Evolutionary conservation across 306 rosid species (phyloP).

Genomic region (Prunus padus): DNA sequence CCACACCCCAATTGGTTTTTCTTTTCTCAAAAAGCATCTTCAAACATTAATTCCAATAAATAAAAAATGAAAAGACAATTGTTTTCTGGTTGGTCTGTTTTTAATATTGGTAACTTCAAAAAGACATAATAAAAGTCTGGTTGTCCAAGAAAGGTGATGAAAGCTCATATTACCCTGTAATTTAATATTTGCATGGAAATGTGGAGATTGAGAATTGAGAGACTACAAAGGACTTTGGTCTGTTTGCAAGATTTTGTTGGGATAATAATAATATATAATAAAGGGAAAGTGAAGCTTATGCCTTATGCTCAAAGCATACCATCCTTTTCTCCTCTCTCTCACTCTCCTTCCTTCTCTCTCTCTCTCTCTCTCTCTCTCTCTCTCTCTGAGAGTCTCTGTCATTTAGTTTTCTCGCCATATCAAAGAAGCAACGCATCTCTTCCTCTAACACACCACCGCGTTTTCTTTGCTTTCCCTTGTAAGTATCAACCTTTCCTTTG

Average conservation of each 20-base stretch:
- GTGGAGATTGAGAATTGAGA: no score
- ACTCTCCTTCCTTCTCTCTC: not conserved
- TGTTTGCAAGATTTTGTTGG: constrained; percentile 36
- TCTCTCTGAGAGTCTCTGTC: constrained; percentile 10
- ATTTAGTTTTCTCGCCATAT: constrained; percentile 40
- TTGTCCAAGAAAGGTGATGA: constrained; percentile 44
- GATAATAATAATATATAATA: constrained; percentile 21
- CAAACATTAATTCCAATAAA: constrained; percentile 40
- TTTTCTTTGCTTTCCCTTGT: constrained; percentile 60
- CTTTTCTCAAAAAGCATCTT: constrained; percentile 42
- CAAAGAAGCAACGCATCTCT: constrained; percentile 79
- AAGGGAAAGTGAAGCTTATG: constrained; percentile 49
- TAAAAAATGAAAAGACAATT: constrained; percentile 41
- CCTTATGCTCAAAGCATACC: constrained; percentile 66
- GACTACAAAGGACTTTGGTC: constrained; percentile 23
- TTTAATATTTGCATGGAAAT: constrained; percentile 57
- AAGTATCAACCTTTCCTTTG: constrained; percentile 75
- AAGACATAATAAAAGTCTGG: constrained; percentile 7
- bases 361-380: not conserved
- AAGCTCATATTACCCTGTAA: constrained; percentile 44
- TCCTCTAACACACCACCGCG: constrained; percentile 39
- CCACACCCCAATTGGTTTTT: not conserved
- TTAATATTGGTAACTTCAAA: constrained; percentile 11
- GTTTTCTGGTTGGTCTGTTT: constrained; percentile 29
- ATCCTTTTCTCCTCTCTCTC: constrained; percentile 18